Base-by-base conservation (phyloP, 2,329 filamentous ascomycete genomes). In the Sporothrix curviconia region DNA sequence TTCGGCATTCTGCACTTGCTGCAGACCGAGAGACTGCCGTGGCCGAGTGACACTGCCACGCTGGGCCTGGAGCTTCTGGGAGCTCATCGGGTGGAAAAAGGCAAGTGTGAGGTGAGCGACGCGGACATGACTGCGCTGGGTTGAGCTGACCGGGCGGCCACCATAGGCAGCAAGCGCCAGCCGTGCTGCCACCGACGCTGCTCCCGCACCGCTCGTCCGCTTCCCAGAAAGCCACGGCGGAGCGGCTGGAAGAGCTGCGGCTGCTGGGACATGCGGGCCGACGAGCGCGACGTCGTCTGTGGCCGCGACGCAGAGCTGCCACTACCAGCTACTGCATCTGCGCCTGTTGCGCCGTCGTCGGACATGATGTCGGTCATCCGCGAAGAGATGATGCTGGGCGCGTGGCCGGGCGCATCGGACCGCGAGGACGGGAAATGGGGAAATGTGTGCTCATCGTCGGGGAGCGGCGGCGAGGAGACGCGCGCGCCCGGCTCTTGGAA, bases 51-150 rank as follows among this genome's bases (percentile, higher is more conserved):
- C 69, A 22, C 72, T 82, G 62, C 86, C 85, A 70, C 92, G 81
- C 72, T 97, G 94, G 56, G 91, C 91, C 73, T 97, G 92, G 52
- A 97, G 77, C 69, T 90, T 87, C 70, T 96, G 91, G 24, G 92
- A 95, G 74, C 92, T 97, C 90, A 99, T 95, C 39, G 94, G 94
- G 22, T 87, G 87, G 69, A 95, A 96, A 75, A 99, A 97, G 55
- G 90, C 92, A n/a, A n/a, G 67, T 92, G 88, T 15, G 90, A 91
- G 3, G 90, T 87, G 55, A 99, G 76, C 1, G 88, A 91, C 1
- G 94, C n/a, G 92, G 19, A 95, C 91, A 76, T 99, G 94, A 42
- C 89, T 94, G 67, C 86, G 83, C 68, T 86, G 91, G 46, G 87
- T 78, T 42, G 89, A 79, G 63, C 86, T 92, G 15, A 77, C 79